Conservation (phyloP, 2,329 filamentous ascomycete species). For the Aspergillus pseudoviridinutans region DNA sequence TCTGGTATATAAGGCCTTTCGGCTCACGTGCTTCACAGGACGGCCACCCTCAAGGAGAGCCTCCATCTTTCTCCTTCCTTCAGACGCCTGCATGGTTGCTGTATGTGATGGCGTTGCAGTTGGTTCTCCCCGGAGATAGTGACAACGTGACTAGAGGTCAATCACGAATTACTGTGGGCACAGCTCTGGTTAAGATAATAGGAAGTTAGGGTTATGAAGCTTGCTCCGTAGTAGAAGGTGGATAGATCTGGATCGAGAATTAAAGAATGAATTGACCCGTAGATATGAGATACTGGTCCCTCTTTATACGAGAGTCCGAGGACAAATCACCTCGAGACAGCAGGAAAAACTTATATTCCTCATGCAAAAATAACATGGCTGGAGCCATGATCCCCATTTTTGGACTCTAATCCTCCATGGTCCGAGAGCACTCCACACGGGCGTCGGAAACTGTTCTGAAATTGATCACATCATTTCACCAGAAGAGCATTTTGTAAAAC, state of each 20-base stretch:
- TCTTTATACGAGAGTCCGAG: not conserved
- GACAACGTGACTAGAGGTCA: not conserved
- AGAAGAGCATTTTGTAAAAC: not conserved
- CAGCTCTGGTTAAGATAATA: not conserved
- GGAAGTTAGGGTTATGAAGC: not conserved
- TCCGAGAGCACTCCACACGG: not conserved
- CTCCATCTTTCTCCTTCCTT: conserved; percentile 8
- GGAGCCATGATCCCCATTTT: not conserved
- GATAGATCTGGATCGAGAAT: not conserved
- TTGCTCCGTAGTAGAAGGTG: not conserved
- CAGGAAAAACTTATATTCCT: not conserved
- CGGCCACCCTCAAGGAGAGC: conserved; percentile 15
- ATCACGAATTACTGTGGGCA: not conserved
- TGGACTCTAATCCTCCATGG: not conserved
- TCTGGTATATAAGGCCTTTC: conserved; percentile 67
- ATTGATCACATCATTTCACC: not conserved
- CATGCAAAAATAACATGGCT: not conserved
- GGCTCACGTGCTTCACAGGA: conserved; percentile 58
- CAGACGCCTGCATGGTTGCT: not conserved
- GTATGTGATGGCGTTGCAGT: not conserved
- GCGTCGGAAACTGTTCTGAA: not conserved
- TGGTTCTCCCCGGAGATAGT: not conserved
- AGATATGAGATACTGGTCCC: not conserved
- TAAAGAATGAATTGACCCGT: not conserved
- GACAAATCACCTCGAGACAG: not conserved